Evolutionary conservation across 1,284 basidiomycete species (phyloP), one percentile per base, ranked within the genome.

Genomic region (Boletus calvinii): DNA sequence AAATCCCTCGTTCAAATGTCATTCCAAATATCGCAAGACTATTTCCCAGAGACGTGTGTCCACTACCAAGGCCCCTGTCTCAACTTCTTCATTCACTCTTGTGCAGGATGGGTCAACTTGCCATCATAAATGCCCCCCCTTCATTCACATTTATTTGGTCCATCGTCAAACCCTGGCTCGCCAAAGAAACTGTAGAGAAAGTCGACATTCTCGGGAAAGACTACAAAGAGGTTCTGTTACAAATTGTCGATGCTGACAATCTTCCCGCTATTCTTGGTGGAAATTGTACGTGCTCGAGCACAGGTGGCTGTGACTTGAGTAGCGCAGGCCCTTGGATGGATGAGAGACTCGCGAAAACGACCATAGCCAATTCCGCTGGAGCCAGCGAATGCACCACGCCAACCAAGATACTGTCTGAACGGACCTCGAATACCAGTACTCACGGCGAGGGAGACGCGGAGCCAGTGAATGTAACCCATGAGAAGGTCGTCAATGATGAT

Each of bases 11-110:
- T 77, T 29, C 73, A 79, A 38, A 70, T 68, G 44, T 80, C 81
- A 4, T 85, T 89, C 67, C 83, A 87, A 59, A 74, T 89, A 46
- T 86, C 85, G 1, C 86, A 89, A 67, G 85, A 87, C 62, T 88
- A 85, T 65, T 87, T 78, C 58, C 86, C 87, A 2, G 86, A 89
- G 65, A 84, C 83, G 86, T 88, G 62, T 54, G 79, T 65, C 34
- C 38, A 36, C 37, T 17, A 7, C 7, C 29, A 22, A 32, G 9
- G 26, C 2, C 11, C 6, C 26, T 20, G 11, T 6, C n/a, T 30
- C 26, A 37, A 6, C 40, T 13, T 31, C 22, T 45, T 48, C 44
- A 47, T 22, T n/a, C n/a, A 39, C 31, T 39, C 30, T 39, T 17
- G 44, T 26, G 35, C 53, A 84, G 83, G 4, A 85, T 89, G 84